Evolutionary conservation across 495 filamentous ascomycete genomes (phyloP).

Genomic region (Pyronema omphalodes): DNA sequence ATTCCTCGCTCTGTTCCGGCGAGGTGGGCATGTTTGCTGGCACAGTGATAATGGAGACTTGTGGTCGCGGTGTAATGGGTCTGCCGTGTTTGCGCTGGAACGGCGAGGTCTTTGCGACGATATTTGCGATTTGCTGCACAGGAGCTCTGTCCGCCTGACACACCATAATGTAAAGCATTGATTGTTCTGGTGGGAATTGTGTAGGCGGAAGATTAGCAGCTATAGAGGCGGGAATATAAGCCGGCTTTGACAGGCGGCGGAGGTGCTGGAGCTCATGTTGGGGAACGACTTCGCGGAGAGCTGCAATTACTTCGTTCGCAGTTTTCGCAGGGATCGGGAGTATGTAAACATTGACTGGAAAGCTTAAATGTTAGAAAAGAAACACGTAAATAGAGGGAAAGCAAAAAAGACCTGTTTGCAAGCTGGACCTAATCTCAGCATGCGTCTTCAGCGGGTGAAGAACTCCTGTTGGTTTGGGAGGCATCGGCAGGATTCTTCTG

Average conservation of each 20-base stretch:
- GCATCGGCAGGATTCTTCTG: not conserved
- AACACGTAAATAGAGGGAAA: not conserved
- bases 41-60: slow-evolving; percentile 36
- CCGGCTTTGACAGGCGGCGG: slow-evolving; percentile 56
- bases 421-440: slow-evolving; percentile 32
- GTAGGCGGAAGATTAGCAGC: slow-evolving; percentile 5
- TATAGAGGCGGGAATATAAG: slow-evolving; percentile 41
- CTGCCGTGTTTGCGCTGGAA: slow-evolving; percentile 25
- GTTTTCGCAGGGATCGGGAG: slow-evolving; percentile 35
- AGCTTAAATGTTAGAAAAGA: slow-evolving; percentile 8
- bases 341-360: slow-evolving; percentile 33
- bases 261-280: slow-evolving; percentile 48
- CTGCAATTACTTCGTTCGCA: slow-evolving; percentile 36
- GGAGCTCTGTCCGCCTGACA: slow-evolving; percentile 28
- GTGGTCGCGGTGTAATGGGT: slow-evolving; percentile 30
- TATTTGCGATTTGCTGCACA: slow-evolving; percentile 29
- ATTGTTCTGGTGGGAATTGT: slow-evolving; percentile 7
- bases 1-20: slow-evolving; percentile 50
- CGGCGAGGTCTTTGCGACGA: slow-evolving; percentile 26
- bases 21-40: slow-evolving; percentile 62
- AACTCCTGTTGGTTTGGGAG: slow-evolving; percentile 2
- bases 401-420: slow-evolving; percentile 9
- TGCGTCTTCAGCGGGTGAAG: slow-evolving; percentile 39
- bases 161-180: slow-evolving; percentile 29
- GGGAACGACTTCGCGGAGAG: slow-evolving; percentile 18